These are phyloP conservation scores for Limnomonas spitsbergensis DNA, from an alignment of 139 green algal genomes.

Conservation along the genomic window DNA sequence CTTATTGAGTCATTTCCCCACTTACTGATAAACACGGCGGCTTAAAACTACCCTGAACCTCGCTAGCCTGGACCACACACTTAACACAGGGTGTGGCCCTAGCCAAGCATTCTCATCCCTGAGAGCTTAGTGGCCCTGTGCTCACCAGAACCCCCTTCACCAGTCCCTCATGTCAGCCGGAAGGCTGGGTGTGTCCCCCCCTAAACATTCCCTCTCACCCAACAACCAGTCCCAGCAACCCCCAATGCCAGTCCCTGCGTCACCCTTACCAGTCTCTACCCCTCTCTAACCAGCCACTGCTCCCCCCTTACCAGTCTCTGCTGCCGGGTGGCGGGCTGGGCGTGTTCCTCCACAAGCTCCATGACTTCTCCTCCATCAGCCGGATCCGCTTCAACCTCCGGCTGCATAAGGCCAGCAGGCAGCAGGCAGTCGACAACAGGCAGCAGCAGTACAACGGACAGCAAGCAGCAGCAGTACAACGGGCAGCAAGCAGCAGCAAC, in stretches of 20 bases:
- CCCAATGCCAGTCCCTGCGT: not conserved
- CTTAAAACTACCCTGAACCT: too few relatives aligned
- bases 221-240: not conserved
- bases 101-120: too few relatives aligned
- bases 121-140: too few relatives aligned
- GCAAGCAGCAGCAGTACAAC: too few relatives aligned
- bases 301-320: not conserved
- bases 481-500: too few relatives aligned
- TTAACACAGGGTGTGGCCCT: too few relatives aligned
- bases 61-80: too few relatives aligned
- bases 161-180: not conserved
- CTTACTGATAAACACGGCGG: too few relatives aligned
- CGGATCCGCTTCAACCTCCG: constrained; percentile 66
- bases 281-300: constrained; percentile 1
- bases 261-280: not conserved
- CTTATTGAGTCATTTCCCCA: too few relatives aligned
- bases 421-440: too few relatives aligned
- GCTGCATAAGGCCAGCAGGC: constrained; percentile 37
- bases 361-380: constrained; percentile 56
- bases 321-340: constrained; percentile 54
- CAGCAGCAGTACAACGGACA: too few relatives aligned
- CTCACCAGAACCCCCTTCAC: too few relatives aligned
- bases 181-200: not conserved
- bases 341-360: constrained; percentile 67
- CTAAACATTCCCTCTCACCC: constrained; percentile 2